phyloP scores from a whole-genome alignment of 164 flowering plant genomes.

The Kingdonia uniflora region DNA sequence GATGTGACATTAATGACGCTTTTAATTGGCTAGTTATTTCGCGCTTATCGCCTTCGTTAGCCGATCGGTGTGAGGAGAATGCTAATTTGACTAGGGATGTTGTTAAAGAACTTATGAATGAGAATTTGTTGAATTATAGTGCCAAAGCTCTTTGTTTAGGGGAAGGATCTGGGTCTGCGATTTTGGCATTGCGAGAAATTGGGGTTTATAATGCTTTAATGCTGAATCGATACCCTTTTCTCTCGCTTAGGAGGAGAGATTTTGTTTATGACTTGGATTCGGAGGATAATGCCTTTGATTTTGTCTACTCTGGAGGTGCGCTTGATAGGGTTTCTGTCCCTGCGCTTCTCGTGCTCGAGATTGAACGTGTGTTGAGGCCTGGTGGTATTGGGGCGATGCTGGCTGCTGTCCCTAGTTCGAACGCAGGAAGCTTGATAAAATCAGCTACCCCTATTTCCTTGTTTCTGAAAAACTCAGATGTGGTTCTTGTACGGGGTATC shows the following conservation, averaged over 20 bases:
- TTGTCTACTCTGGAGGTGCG: constrained; percentile 52
- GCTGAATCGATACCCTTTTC: constrained; percentile 30
- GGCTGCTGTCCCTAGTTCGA: constrained; percentile 22
- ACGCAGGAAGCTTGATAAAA: constrained; percentile 41
- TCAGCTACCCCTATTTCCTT: constrained; percentile 64
- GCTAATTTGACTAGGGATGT: constrained; percentile 32
- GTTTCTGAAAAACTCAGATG: constrained; percentile 48
- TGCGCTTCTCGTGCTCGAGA: constrained; percentile 63
- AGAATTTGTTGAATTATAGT: constrained; percentile 32
- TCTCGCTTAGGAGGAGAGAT: constrained; percentile 30
- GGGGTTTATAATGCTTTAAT: constrained; percentile 37
- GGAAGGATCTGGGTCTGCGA: constrained; percentile 41
- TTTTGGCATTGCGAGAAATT: constrained; percentile 35
- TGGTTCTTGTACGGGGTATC: constrained; percentile 46
- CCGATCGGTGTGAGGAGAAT: constrained; percentile 23
- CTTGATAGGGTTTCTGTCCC: constrained; percentile 62
- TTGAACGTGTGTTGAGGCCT: constrained; percentile 73
- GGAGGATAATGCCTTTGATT: constrained; percentile 53
- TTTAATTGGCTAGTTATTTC: too few relatives aligned
- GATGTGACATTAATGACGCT: constrained; percentile 19
- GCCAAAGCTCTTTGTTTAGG: constrained; percentile 70
- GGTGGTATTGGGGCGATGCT: constrained; percentile 78
- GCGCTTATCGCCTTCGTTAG: not conserved
- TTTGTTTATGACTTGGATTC: constrained; percentile 43
- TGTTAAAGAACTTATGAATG: constrained; percentile 46